Conservation (phyloP, 768 basidiomycete genomes). For the Phylloporus arenicola region DNA sequence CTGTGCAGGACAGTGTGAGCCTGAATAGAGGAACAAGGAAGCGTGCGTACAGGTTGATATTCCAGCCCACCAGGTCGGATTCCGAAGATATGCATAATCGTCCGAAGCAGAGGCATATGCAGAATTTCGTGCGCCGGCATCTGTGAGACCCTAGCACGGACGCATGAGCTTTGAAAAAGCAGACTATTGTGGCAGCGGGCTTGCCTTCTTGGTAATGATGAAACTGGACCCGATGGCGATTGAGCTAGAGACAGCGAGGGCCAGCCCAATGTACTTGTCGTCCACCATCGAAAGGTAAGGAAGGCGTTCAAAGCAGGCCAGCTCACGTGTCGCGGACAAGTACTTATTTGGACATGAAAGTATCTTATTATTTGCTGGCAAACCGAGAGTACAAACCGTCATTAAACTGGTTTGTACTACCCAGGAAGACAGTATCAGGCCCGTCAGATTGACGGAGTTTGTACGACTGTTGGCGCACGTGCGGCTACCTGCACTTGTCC, state of each 20-base stretch:
- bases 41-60: constrained; percentile 76
- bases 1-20: constrained; percentile 39
- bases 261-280: constrained; percentile 93
- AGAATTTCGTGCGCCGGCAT: constrained; percentile 59
- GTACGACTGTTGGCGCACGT: constrained; percentile 12
- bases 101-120: constrained; percentile 63
- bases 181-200: constrained; percentile 2
- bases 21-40: background rate
- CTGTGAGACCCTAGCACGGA: constrained; percentile 71
- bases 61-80: constrained; percentile 97
- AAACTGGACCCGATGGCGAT: constrained; percentile 91
- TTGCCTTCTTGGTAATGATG: constrained; percentile 98
- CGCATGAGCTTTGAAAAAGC: constrained; percentile 9
- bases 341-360: constrained; percentile 18
- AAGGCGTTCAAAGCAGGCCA: background rate
- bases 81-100: constrained; percentile 78
- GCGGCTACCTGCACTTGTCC: constrained; percentile 9
- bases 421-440: no score
- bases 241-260: constrained; percentile 80
- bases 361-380: no score
- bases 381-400: no score
- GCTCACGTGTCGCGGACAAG: constrained; percentile 16
- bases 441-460: no score
- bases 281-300: constrained; percentile 54
- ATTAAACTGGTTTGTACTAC: no score